Base-by-base conservation (phyloP, 345 rosid species). In the Dovyalis caffra region DNA sequence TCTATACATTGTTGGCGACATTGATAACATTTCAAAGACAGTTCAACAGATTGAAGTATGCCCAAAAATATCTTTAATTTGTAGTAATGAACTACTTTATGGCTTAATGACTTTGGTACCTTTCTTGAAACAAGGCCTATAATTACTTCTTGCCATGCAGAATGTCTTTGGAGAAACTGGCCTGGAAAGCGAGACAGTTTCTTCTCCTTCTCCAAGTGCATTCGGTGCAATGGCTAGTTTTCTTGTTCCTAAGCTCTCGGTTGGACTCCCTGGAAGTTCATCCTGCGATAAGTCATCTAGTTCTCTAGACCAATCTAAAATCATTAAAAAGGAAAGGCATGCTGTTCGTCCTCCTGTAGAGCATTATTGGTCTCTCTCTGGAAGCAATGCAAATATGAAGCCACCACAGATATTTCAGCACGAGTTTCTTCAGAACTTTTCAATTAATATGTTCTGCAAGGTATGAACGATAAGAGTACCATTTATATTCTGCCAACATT, bases 141-240 rank as follows among this genome's bases (percentile, higher is more conserved):
- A 70, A 72, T 69, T 43, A 64, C 64, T 78, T 79, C 66, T 68
- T 82, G 74, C 64, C 58, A 53, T 83, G 77, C 88, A 95, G 99
- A 83, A 91, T 76, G 91, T 89, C 75, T 90, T 96, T 87, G 99
- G 87, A 68, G 85, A 90, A 80, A 78, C 84, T 67, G 86, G 87
- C 74, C 78, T 82, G 73, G 97, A 88, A 70, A 87, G 81, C 78
- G 92, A 90, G 82, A 71, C 74, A 45, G 64, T 86, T 64, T 33
- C 89, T 57, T 53, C 89, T 63, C 88, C 90, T 80, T 51, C 92
- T 74, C 84, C 92, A 67, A 88, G 88, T 76, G 95, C 99, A 70
- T 93, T 96, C 70, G 92, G 98, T 86, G 98, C 97, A 68, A 89
- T 96, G 99, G 97, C 99, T 83, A 92, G 86, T 85, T 93, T 93